A percentile compares a stretch with the other conserved stretches of the same genome.
Conservation (phyloP, 768 basidiomycete genomes). For the Hemileccinum impolitum region DNA sequence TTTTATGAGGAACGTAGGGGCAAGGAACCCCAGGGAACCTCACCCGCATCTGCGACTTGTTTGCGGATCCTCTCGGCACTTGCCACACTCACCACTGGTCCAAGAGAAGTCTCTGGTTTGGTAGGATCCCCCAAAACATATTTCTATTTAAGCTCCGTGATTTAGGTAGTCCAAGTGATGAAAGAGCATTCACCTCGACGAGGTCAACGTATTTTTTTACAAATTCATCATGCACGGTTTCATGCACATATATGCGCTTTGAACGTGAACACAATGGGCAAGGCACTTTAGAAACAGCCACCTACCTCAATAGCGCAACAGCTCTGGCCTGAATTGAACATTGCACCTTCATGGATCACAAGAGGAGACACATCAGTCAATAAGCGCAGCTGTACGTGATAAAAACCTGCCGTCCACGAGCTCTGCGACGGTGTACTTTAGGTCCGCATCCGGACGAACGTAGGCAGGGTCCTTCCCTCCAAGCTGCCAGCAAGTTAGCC, state of each 20-base stretch:
- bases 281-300: not conserved
- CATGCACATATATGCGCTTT: constrained; percentile 92
- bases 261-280: not conserved
- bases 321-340: constrained; percentile 98
- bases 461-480: constrained; percentile 99
- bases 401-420: constrained; percentile 76
- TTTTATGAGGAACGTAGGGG: not conserved
- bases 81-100: constrained; percentile 88
- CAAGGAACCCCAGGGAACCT: constrained; percentile 14
- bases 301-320: constrained; percentile 89
- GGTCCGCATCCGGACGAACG: constrained; percentile 81
- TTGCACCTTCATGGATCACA: constrained; percentile 53
- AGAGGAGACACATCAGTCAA: not conserved
- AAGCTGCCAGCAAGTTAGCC: constrained; percentile 48
- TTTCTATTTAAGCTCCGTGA: constrained; percentile 38
- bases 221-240: constrained; percentile 75
- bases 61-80: constrained; percentile 83
- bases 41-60: constrained; percentile 83
- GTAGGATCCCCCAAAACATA: constrained; percentile 91
- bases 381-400: not conserved
- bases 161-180: not conserved
- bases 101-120: constrained; percentile 68
- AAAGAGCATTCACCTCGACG: constrained; percentile 56
- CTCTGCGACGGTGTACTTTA: constrained; percentile 78
- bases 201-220: constrained; percentile 68